Base-by-base conservation (phyloP, 2,329 filamentous ascomycete species). In the Calonectria pseudoreteaudii region DNA sequence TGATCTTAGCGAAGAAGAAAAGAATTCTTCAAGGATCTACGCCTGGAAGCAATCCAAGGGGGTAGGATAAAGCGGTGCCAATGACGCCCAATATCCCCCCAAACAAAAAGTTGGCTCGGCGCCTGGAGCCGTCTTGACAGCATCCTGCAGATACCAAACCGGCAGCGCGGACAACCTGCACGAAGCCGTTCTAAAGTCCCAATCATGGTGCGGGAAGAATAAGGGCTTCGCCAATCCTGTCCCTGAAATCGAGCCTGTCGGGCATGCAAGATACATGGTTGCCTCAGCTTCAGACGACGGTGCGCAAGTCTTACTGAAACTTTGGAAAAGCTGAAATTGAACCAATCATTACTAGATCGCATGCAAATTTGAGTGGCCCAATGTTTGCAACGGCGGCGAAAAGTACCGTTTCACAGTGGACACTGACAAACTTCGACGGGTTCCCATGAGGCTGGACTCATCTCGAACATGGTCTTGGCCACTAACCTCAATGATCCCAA, bases 51-150 rank as follows among this genome's bases (percentile, higher is more conserved):
- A 69, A 20, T 28, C 44, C 18, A 4, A 64, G 69, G 14, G 38
- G 41, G 44, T 69, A 71, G 4, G 58, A 52, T 0, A 53, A 18
- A 4, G 71, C 41, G 3, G 62, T 64, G 8, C 65, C 71, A 0
- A 52, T n/a, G 1, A 49, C 34, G 10, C 30, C 28, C 26, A 69
- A 20, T 1, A 71, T 4, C 3, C 64, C 52, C 5, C 67, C 68
- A 5, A 58, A 11, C 36, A 68, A 18, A n/a, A 75, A 50, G 7
- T 18, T 68, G 5, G 30, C 36, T 16, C 38, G 50, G 23, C 73
- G 67, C 4, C 73, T 71, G 16, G 66, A 50, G 8, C 71, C 65
- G 11, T 73, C 71, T 13, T 70, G 64, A 2, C 73, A 41, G 56
- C 53, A 73, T 5, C 71, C 73, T 13, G 60, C 68, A 0, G 47